phyloP scores from a whole-genome alignment of 345 rosid species.

The Linum trigynum region DNA sequence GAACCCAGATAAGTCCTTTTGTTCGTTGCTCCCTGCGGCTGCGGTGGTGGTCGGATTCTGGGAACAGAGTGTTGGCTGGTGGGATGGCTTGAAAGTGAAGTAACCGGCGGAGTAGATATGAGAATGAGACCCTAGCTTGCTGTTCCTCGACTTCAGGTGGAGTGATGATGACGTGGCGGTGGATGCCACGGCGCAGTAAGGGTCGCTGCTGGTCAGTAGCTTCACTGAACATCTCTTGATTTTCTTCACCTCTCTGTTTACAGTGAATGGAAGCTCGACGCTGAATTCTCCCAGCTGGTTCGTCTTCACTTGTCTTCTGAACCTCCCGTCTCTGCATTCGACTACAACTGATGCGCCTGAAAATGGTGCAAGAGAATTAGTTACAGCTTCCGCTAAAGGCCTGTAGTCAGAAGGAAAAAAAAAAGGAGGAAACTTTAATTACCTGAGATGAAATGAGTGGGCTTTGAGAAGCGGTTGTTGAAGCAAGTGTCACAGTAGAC shows the following conservation, averaged over 20 bases:
- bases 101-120: conserved; percentile 83
- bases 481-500: conserved; percentile 90
- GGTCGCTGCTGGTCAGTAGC: conserved; percentile 60
- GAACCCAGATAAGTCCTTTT: conserved; percentile 1
- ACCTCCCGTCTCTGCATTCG: conserved; percentile 55
- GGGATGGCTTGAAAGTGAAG: conserved; percentile 73
- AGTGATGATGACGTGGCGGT: conserved; percentile 52
- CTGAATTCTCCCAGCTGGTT: conserved; percentile 58
- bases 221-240: conserved; percentile 66
- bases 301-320: conserved; percentile 56
- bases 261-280: conserved; percentile 52
- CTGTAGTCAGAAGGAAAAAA: background rate
- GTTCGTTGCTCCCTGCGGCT: conserved; percentile 9
- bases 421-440: background rate
- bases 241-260: conserved; percentile 52
- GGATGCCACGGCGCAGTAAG: conserved; percentile 64
- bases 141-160: conserved; percentile 38
- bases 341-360: conserved; percentile 77
- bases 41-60: conserved; percentile 36
- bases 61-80: conserved; percentile 50
- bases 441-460: conserved; percentile 79
- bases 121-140: conserved; percentile 21
- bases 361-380: background rate
- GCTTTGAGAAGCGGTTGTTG: conserved; percentile 39
- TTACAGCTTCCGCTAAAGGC: background rate